Conservation (phyloP, 108 stramenopile species). For the Seminavis robusta region DNA sequence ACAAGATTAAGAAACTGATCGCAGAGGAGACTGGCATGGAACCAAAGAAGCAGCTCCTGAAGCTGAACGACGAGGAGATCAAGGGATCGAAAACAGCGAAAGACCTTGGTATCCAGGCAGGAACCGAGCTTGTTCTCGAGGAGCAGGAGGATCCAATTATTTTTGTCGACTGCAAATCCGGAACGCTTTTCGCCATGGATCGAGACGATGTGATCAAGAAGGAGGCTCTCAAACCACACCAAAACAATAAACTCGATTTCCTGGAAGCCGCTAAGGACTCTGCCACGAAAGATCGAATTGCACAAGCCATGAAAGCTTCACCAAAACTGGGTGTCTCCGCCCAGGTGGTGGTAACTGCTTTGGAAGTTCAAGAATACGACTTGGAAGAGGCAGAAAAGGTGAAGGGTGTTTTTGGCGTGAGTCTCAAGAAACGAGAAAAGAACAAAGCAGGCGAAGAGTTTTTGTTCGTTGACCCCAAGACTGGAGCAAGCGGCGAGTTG, state of each 20-base stretch:
- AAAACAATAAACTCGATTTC: constrained; percentile 14
- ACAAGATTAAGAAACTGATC: constrained; percentile 8
- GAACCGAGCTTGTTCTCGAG: constrained; percentile 8
- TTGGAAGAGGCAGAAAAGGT: constrained; percentile 20
- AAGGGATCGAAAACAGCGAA: constrained; percentile 2
- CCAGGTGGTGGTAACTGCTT: constrained; percentile 20
- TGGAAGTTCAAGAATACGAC: constrained; percentile 27
- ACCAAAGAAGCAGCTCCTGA: constrained; percentile 13
- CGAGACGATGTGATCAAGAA: constrained; percentile 18
- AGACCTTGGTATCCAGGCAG: constrained; percentile 11
- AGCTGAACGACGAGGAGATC: constrained; percentile 4
- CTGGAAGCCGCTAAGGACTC: constrained; percentile 7
- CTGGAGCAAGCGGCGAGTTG: constrained; percentile 12
- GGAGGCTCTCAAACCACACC: constrained; percentile 10
- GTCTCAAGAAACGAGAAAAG: constrained; percentile 23
- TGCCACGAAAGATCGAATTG: constrained; percentile 9
- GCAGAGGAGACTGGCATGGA: constrained; percentile 14
- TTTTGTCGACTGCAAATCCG: constrained; percentile 30
- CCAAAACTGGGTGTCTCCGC: constrained; percentile 28
- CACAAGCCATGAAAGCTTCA: constrained; percentile 24
- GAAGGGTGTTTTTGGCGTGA: constrained; percentile 34
- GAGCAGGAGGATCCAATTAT: constrained; percentile 22
- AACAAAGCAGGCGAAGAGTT: constrained; percentile 18
- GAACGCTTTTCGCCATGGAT: constrained; percentile 27
- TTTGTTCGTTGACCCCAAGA: constrained; percentile 20